Conservation (phyloP, 805 yeast species). For the Ogataea trehalophila region DNA sequence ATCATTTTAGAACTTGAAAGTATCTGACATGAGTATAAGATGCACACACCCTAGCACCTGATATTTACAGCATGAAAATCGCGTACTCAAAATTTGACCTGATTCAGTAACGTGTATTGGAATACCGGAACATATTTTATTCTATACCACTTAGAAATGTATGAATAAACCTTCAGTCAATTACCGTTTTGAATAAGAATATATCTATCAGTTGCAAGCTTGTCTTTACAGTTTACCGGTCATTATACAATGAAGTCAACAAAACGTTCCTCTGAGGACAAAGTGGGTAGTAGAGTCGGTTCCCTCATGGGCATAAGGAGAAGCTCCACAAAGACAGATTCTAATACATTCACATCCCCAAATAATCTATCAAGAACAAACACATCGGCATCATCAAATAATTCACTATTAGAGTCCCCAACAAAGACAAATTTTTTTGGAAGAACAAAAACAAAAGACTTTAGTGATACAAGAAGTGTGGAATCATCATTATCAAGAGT, state of each 20-base stretch:
- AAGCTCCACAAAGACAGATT: constrained; percentile 10
- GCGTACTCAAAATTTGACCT: too few relatives aligned
- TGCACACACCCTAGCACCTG: too few relatives aligned
- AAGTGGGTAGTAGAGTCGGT: constrained; percentile 13
- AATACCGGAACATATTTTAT: too few relatives aligned
- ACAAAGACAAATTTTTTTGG: constrained; percentile 19
- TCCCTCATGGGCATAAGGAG: constrained; percentile 23
- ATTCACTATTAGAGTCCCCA: constrained; percentile 18
- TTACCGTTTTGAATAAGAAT: too few relatives aligned
- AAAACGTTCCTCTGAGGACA: constrained; percentile 13
- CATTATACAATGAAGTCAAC: constrained; percentile 11
- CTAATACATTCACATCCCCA: constrained; percentile 1
- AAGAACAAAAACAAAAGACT: constrained; percentile 11
- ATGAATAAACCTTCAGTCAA: too few relatives aligned
- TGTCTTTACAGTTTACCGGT: too few relatives aligned
- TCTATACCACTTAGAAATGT: too few relatives aligned
- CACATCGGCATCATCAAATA: constrained; percentile 12
- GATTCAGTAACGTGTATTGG: too few relatives aligned
- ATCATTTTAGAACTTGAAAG: too few relatives aligned
- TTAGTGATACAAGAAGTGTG: constrained; percentile 15
- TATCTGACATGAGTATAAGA: too few relatives aligned
- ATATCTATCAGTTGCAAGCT: too few relatives aligned
- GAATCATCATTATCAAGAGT: constrained; percentile 26
- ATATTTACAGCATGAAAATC: too few relatives aligned
- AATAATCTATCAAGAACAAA: constrained; percentile 14